Evolutionary conservation across 441 rosid genomes (phyloP).

Genomic region (Rhodomyrtus psidioides): DNA sequence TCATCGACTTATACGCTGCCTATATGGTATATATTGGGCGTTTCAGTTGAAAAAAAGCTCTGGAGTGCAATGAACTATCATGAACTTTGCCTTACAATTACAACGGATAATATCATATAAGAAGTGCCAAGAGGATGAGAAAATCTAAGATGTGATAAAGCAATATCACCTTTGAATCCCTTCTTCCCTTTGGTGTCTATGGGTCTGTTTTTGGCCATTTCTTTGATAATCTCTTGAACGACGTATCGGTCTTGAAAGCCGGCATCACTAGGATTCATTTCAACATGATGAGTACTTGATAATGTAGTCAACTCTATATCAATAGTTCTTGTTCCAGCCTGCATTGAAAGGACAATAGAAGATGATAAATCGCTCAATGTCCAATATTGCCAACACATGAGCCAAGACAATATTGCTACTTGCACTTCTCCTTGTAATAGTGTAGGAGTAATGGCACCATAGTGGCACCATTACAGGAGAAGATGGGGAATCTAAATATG

Average conservation of each 20-base stretch:
- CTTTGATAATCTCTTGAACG: slow-evolving; percentile 87
- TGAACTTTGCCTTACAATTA: background rate
- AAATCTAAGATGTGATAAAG: background rate
- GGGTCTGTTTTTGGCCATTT: slow-evolving; percentile 93
- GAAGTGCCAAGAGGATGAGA: background rate
- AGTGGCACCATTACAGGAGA: background rate
- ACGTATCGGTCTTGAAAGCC: slow-evolving; percentile 95
- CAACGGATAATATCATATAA: background rate
- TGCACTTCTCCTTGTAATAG: background rate
- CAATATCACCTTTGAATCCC: slow-evolving; percentile 60
- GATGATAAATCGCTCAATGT: background rate
- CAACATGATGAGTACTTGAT: slow-evolving; percentile 82
- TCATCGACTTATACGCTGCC: background rate
- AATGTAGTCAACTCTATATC: slow-evolving; percentile 84
- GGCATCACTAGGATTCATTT: slow-evolving; percentile 88
- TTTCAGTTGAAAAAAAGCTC: background rate
- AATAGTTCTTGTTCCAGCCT: slow-evolving; percentile 87
- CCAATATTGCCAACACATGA: background rate
- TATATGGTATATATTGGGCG: background rate
- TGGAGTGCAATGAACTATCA: background rate
- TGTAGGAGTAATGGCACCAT: background rate
- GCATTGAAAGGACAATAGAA: slow-evolving; percentile 2
- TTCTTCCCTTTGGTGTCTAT: slow-evolving; percentile 77
- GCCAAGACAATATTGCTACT: background rate
- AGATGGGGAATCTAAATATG: background rate